Base-by-base conservation (phyloP, 2,329 filamentous ascomycete species). In the Fusarium palustre region DNA sequence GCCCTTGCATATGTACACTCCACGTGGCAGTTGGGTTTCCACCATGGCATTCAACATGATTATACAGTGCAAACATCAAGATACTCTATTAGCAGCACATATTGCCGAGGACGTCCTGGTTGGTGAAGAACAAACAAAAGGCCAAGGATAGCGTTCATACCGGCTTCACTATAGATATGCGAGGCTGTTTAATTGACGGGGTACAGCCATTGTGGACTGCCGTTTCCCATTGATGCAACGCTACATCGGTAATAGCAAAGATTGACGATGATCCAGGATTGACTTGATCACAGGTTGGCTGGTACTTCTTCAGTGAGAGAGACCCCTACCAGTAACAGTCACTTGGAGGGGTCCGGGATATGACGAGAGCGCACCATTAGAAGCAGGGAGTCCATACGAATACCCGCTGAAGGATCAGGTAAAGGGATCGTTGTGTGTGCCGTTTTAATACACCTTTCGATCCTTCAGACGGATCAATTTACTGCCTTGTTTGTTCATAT, bases 1-100 rank as follows among this genome's bases (percentile, higher is more conserved):
- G 25, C 67, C 71, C 69, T 59, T 74, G 69, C 69, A 62, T 54
- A 38, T 16, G 42, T 46, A 66, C 53, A 50, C 49, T 59, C 71
- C 69, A 74, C 71, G 71, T 74, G 71, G 71, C 67, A 61, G 63
- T 38, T 53, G 49, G 33, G 50, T 36, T 49, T 28, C 22, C 42
- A 10, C 28, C 9, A 24, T 24, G 16, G 25, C 7, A 28, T 28
- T 28, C 7, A 7, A 15, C 11, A 34, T 45, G 39, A 41, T 53
- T 41, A 15, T 65, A 59, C 45, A 62, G 46, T 58, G 43, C 25
- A 43, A 42, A 25, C 31, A 30, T 30, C 34, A 11, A n/a, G 18
- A 38, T 38, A 11, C 16, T 20, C n/a, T 20, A 39, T n/a, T 10
- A 28, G 30, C 31, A 50, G 48, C 36, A 45, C 24, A 22, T 36